Evolutionary conservation across 2,329 filamentous ascomycete species (phyloP).

Genomic region (Cytospora mali): DNA sequence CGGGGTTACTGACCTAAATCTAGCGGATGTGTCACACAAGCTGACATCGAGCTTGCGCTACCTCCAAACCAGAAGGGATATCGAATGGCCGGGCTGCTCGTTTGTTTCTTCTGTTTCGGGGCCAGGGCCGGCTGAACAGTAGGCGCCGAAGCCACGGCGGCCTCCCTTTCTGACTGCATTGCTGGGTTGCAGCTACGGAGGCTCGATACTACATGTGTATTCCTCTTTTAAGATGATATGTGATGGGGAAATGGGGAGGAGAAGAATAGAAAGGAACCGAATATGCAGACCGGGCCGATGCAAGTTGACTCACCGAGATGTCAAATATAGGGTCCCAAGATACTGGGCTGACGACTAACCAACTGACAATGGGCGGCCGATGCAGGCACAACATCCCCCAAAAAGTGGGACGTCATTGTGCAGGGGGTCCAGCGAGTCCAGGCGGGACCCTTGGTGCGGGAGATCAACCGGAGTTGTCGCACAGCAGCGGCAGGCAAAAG

Average conservation of each 20-base stretch:
- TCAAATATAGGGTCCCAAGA: no score
- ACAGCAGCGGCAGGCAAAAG: not conserved
- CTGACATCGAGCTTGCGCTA: slow-evolving; percentile 88
- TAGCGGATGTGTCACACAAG: slow-evolving; percentile 88
- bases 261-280: not conserved
- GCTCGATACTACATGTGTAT: slow-evolving; percentile 14
- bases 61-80: slow-evolving; percentile 98
- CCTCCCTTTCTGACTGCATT: slow-evolving; percentile 35
- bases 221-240: not conserved
- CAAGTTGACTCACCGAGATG: no score
- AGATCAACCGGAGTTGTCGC: not conserved
- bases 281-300: not conserved
- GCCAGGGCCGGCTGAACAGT: slow-evolving; percentile 26
- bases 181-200: slow-evolving; percentile 27
- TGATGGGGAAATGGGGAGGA: no score
- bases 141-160: slow-evolving; percentile 31
- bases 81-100: slow-evolving; percentile 46
- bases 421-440: not conserved
- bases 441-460: not conserved
- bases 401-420: not conserved
- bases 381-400: no score
- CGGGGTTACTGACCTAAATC: slow-evolving; percentile 71
- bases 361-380: no score
- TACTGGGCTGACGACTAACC: no score
- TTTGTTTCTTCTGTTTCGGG: slow-evolving; percentile 35